phyloP scores from a whole-genome alignment of 345 rosid genomes.

The Murraya koenigii region DNA sequence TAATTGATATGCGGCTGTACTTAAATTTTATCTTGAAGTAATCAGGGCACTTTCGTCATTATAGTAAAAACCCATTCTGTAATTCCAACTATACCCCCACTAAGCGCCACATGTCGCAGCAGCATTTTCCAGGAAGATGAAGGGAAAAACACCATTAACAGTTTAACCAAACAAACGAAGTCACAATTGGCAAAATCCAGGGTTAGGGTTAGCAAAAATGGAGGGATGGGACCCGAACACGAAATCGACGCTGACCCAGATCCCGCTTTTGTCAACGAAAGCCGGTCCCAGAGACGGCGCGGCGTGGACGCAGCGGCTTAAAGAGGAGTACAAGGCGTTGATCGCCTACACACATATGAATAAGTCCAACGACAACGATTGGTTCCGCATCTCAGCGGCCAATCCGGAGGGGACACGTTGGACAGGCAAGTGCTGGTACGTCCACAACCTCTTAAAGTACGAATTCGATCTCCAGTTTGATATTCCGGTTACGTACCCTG shows the following conservation, averaged over 20 bases:
- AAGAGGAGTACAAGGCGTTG: constrained; percentile 92
- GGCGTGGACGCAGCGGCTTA: constrained; percentile 88
- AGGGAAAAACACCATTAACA: too few species aligned
- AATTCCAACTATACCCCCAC: not conserved
- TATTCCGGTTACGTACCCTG: constrained; percentile 84
- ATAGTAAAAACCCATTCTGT: too few species aligned
- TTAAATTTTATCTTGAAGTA: too few species aligned
- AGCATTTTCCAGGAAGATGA: not conserved
- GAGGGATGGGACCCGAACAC: constrained; percentile 97
- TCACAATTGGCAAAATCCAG: constrained; percentile 9
- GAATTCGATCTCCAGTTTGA: constrained; percentile 97
- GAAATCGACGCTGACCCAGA: constrained; percentile 84
- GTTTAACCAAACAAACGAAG: too few species aligned
- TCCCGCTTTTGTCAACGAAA: constrained; percentile 71
- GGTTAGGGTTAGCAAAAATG: constrained; percentile 39
- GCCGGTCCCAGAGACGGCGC: constrained; percentile 94
- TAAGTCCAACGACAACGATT: constrained; percentile 96
- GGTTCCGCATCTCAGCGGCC: constrained; percentile 95
- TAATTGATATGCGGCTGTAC: too few species aligned
- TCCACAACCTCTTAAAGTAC: constrained; percentile 93
- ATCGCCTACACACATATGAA: constrained; percentile 97
- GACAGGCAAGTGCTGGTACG: constrained; percentile 99
- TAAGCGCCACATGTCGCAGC: not conserved
- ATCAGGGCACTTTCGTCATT: not conserved
- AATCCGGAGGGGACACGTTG: constrained; percentile 92